Conservation (phyloP, 257 asterid species). For the Verbena officinalis region DNA sequence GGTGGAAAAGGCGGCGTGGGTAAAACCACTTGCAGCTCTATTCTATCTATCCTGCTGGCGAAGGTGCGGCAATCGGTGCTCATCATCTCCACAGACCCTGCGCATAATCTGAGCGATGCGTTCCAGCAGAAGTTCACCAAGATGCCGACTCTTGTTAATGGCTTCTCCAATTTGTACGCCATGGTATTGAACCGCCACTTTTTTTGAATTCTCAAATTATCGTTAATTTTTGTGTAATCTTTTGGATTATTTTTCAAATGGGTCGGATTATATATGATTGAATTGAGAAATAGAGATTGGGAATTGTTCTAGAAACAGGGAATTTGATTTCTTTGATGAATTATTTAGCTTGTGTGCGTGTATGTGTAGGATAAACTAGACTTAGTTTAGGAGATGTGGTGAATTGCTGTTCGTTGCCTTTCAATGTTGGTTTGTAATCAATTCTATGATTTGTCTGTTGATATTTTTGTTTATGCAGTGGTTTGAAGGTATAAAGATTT, state of each 20-base stretch:
- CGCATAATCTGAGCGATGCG: constrained; percentile 96
- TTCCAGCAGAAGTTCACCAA: constrained; percentile 92
- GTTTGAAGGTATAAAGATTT: not conserved
- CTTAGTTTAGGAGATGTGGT: not conserved
- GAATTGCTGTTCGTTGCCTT: not conserved
- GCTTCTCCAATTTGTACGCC: constrained; percentile 92
- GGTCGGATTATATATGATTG: constrained; percentile 15
- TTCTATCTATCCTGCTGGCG: constrained; percentile 66
- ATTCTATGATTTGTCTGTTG: not conserved
- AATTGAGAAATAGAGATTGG: not conserved
- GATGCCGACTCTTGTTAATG: constrained; percentile 87
- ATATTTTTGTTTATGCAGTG: constrained; percentile 1
- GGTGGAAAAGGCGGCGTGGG: constrained; percentile 99
- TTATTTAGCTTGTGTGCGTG: not conserved
- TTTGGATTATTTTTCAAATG: not conserved
- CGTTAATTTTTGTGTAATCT: not conserved
- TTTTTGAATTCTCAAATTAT: not conserved
- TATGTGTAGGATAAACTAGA: not conserved
- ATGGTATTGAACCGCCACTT: constrained; percentile 65
- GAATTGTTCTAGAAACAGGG: not conserved
- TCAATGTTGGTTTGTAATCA: not conserved
- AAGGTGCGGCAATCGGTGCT: constrained; percentile 82
- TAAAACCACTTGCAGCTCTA: constrained; percentile 93
- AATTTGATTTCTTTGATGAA: not conserved
- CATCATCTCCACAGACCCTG: constrained; percentile 95